These are phyloP conservation scores for Sporothrix humicola DNA, from an alignment of 2,329 filamentous ascomycete species.

Conservation along the genomic window DNA sequence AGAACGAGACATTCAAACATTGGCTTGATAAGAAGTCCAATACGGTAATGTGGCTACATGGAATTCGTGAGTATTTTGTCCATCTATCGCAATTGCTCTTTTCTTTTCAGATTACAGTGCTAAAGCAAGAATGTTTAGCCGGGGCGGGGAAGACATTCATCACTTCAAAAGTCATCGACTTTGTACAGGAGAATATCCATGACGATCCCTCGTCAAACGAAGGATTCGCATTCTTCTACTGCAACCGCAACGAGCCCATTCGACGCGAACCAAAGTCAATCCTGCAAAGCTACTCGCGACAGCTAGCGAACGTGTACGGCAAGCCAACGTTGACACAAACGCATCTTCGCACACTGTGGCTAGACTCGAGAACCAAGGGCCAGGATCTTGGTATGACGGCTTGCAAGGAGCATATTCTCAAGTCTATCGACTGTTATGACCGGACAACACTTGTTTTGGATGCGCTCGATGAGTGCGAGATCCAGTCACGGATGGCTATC, in stretches of 20 bases:
- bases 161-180: conserved; percentile 21
- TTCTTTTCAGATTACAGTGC: too few relatives aligned
- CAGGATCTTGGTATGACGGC: conserved; percentile 10
- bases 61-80: background rate
- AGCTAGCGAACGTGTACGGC: conserved; percentile 41
- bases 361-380: background rate
- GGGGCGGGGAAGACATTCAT: conserved; percentile 38
- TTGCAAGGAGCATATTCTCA: conserved; percentile 38
- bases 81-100: too few relatives aligned
- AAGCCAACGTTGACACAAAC: conserved; percentile 25
- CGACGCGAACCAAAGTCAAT: conserved; percentile 42
- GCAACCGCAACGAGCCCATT: conserved; percentile 42
- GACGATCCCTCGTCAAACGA: conserved; percentile 34
- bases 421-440: conserved; percentile 42
- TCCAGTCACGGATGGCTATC: conserved; percentile 39
- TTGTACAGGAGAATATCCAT: background rate
- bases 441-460: conserved; percentile 46
- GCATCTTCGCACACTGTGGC: conserved; percentile 30
- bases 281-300: conserved; percentile 44
- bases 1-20: conserved; percentile 5
- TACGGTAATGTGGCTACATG: background rate
- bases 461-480: conserved; percentile 47
- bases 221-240: conserved; percentile 47
- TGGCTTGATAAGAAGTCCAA: background rate
- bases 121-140: conserved; percentile 18